These are phyloP conservation scores for Cryomyces antarcticus DNA, from an alignment of 495 filamentous ascomycete species.

Conservation along the genomic window DNA sequence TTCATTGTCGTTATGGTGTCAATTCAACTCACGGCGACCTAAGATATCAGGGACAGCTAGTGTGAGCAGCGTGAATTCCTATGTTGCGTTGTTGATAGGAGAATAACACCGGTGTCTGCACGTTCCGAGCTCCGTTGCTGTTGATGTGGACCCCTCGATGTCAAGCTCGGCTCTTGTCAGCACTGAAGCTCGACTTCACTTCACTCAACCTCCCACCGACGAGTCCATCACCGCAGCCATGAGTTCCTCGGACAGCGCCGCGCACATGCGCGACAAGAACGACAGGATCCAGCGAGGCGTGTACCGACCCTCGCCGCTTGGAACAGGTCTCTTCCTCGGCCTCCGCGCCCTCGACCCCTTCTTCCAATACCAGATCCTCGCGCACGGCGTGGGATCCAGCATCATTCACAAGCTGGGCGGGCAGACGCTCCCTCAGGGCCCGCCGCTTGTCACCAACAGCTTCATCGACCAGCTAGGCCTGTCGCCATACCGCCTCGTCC, in stretches of 20 bases:
- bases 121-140: no score
- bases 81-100: no score
- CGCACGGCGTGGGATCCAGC: conserved; percentile 14
- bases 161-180: no score
- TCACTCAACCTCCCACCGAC: no score
- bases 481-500: conserved; percentile 20
- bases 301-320: conserved; percentile 22
- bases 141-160: no score
- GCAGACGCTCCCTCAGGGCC: conserved; percentile 13
- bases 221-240: background rate
- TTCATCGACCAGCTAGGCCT: conserved; percentile 17
- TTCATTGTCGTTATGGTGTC: no score
- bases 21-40: no score
- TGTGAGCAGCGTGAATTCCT: no score
- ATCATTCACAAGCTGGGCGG: conserved; percentile 14
- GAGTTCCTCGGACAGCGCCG: background rate
- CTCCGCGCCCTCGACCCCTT: conserved; percentile 34
- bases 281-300: conserved; percentile 17
- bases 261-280: background rate
- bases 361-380: conserved; percentile 34
- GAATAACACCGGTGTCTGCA: no score
- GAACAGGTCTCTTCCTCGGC: conserved; percentile 33
- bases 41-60: no score
- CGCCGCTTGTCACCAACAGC: conserved; percentile 15
- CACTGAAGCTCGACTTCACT: no score